Base-by-base conservation (phyloP, 805 yeast genomes). In the Metschnikowia sp. region DNA sequence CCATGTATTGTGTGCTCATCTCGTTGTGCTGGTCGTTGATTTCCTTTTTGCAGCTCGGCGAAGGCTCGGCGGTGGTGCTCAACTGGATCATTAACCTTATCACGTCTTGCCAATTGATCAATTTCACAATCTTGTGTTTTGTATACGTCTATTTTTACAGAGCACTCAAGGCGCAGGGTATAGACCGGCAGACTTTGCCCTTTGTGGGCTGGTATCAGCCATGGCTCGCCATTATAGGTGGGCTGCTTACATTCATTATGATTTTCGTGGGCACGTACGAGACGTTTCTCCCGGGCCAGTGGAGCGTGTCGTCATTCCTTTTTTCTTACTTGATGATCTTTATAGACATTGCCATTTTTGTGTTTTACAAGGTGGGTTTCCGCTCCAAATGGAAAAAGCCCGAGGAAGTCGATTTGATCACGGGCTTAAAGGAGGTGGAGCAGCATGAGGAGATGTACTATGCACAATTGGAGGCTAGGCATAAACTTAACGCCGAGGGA, bases 21-120 rank as follows among this genome's bases (percentile, higher is more conserved):
- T 66, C 77, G 1, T 58, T 74, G 34, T 52, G 62, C 33, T 84
- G 88, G 78, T 82, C 88, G 0, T 65, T 83, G 39, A 61, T 86
- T 15, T 78, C 90, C 15, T 78, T 86, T 52, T 64, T 86, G 58
- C 94, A 85, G 51, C 59, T 76, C 50, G 75, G 77, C 10, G 58
- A 59, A 13, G 58, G 57, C 9, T 57, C 44, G 2, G 47, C 64
- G 9, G 45, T 47, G 31, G 72, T 66, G n/a, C 60, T 66, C 42
- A 47, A 59, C 48, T 66, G 72, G 72, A 66, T 66, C 48, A 59
- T 64, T 43, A 66, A 64, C 42, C 45, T 66, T 35, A 64, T 66
- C 48, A 66, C 72, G 1, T 61, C 68, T n/a, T 55, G 57, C 42
- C 58, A 55, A 40, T 51, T 55, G 49, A 53, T 65, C 36, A 66